A percentile compares a stretch with the other conserved stretches of the same genome.
phyloP scores from a whole-genome alignment of 2,329 filamentous ascomycete species.

The Podosphaera xanthii region DNA sequence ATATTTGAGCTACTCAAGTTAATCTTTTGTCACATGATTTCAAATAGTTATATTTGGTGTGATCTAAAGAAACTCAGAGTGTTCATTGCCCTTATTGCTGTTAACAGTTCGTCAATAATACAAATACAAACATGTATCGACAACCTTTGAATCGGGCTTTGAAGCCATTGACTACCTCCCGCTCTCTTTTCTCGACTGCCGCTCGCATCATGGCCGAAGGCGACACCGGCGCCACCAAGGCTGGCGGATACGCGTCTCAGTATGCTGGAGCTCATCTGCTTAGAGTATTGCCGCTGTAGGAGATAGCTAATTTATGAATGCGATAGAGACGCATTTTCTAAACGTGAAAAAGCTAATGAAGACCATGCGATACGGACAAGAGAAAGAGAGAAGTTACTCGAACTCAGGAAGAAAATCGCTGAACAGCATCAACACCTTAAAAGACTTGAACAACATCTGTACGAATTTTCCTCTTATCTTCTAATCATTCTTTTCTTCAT shows the following conservation, averaged over 20 bases:
- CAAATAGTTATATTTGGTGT: no score
- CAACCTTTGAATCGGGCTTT: constrained; percentile 30
- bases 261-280: constrained; percentile 1
- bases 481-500: neutral
- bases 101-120: no score
- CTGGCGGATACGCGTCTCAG: constrained; percentile 7
- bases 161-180: constrained; percentile 23
- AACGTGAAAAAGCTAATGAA: constrained; percentile 73
- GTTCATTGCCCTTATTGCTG: no score
- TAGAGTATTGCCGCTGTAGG: neutral
- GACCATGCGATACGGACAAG: constrained; percentile 65
- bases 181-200: constrained; percentile 28
- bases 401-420: constrained; percentile 48
- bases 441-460: constrained; percentile 75
- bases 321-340: constrained; percentile 69
- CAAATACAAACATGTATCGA: constrained; percentile 34
- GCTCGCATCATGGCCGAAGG: constrained; percentile 36
- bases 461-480: constrained; percentile 17
- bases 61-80: no score
- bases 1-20: no score
- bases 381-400: constrained; percentile 72
- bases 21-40: no score
- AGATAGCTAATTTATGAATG: constrained; percentile 6
- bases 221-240: constrained; percentile 22
- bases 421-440: constrained; percentile 68